Percentiles rank a stretch among this genome's conserved stretches.
These are phyloP conservation scores for Diaporthe amygdali DNA, from an alignment of 2,329 filamentous ascomycete genomes.

Conservation along the genomic window DNA sequence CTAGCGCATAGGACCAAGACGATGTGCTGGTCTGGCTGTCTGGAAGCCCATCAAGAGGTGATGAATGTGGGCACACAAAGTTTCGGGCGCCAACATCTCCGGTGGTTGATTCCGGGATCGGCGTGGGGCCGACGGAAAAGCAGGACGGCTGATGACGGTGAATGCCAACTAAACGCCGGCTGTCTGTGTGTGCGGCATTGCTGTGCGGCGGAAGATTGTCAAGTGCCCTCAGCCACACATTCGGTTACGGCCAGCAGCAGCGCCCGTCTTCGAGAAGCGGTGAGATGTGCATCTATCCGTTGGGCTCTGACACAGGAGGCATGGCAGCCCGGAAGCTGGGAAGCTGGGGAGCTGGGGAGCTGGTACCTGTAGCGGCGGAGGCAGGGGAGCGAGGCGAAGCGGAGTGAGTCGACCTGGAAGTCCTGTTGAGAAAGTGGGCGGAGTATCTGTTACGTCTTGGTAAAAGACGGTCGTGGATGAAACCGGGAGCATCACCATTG, in stretches of 20 bases:
- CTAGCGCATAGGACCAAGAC: background rate
- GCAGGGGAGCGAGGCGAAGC: background rate
- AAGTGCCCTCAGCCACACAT: background rate
- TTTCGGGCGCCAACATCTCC: background rate
- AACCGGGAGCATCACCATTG: background rate
- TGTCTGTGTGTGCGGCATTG: background rate
- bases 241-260: background rate
- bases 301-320: background rate
- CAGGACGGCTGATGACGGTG: background rate
- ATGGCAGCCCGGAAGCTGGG: background rate
- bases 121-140: background rate
- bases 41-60: background rate
- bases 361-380: background rate
- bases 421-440: background rate
- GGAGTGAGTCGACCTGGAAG: background rate
- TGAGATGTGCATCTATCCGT: background rate
- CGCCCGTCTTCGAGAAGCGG: background rate
- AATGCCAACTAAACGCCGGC: background rate
- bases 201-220: background rate
- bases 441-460: background rate
- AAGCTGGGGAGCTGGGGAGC: too few species aligned
- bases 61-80: background rate
- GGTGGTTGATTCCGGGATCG: background rate
- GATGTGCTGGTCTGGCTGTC: background rate
- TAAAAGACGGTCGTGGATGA: background rate